These are phyloP conservation scores for Amanita fuliginea DNA, from an alignment of 768 basidiomycete genomes.

Conservation along the genomic window DNA sequence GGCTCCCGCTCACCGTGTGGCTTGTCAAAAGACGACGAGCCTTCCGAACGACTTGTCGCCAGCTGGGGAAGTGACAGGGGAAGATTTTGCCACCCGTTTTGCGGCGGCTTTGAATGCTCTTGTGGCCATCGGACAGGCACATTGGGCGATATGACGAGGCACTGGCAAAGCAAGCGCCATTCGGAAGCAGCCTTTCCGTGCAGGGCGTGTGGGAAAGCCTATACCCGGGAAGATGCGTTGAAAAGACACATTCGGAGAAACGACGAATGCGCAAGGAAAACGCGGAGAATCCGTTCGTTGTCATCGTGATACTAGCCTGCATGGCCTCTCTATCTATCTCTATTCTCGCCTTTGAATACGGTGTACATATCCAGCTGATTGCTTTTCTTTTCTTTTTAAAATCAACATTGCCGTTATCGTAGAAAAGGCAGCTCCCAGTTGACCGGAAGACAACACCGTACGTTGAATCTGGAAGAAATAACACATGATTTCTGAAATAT, in stretches of 20 bases:
- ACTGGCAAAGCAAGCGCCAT: conserved; percentile 4
- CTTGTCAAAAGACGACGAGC: background rate
- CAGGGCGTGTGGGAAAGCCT: background rate
- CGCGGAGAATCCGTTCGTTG: background rate
- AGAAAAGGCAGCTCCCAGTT: too few species aligned
- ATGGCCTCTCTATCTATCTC: background rate
- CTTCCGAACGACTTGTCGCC: background rate
- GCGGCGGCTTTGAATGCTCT: background rate
- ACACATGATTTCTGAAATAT: too few species aligned
- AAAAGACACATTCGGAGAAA: background rate
- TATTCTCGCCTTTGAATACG: too few species aligned
- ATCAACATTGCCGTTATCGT: too few species aligned
- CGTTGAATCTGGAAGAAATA: too few species aligned
- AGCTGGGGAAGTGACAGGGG: conserved; percentile 3
- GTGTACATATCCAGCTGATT: background rate
- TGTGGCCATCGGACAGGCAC: background rate
- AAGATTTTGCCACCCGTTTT: background rate
- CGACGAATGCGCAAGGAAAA: background rate
- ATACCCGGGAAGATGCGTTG: conserved; percentile 3
- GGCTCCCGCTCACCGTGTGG: background rate
- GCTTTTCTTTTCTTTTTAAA: too few species aligned
- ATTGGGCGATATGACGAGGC: background rate
- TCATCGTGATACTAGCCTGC: too few species aligned
- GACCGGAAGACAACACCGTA: too few species aligned
- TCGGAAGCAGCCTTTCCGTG: background rate